A percentile compares a stretch with the other conserved stretches of the same genome.
Evolutionary conservation across 208 protist species (phyloP).

Genomic region (Plasmodiophora brassicae): DNA sequence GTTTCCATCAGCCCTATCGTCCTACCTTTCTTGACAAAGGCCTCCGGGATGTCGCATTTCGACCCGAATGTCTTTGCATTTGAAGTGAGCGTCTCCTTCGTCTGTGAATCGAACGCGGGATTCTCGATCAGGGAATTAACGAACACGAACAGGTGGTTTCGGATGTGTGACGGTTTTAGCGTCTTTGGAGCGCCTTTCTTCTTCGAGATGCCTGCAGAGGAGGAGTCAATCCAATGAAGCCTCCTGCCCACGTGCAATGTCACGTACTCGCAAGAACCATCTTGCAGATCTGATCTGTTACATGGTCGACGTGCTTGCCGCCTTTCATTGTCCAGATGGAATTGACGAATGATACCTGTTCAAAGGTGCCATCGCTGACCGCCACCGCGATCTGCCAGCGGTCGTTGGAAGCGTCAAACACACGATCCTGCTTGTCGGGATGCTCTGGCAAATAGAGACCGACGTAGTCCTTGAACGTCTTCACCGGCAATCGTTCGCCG

Average conservation of each 20-base stretch:
- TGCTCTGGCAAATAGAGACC: slow-evolving; percentile 80
- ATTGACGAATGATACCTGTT: slow-evolving; percentile 99
- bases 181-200: slow-evolving; percentile 78
- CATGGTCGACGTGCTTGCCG: slow-evolving; percentile 97
- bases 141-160: slow-evolving; percentile 96
- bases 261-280: background rate
- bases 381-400: slow-evolving; percentile 93
- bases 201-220: slow-evolving; percentile 82
- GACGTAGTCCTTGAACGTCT: slow-evolving; percentile 94
- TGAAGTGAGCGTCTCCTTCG: slow-evolving; percentile 73
- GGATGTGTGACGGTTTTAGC: slow-evolving; percentile 91
- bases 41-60: background rate
- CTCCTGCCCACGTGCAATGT: background rate
- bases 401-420: slow-evolving; percentile 73
- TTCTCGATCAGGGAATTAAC: slow-evolving; percentile 98
- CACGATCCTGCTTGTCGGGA: slow-evolving; percentile 62
- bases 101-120: slow-evolving; percentile 98
- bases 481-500: slow-evolving; percentile 68
- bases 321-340: slow-evolving; percentile 95
- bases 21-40: background rate
- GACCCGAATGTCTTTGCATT: slow-evolving; percentile 21
- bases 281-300: slow-evolving; percentile 83
- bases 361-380: slow-evolving; percentile 76
- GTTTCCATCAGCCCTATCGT: background rate
- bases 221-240: slow-evolving; percentile 58